A percentile compares a stretch with the other conserved stretches of the same genome.
phyloP scores from a whole-genome alignment of 306 rosid genomes.

The Fragaria ananassa region DNA sequence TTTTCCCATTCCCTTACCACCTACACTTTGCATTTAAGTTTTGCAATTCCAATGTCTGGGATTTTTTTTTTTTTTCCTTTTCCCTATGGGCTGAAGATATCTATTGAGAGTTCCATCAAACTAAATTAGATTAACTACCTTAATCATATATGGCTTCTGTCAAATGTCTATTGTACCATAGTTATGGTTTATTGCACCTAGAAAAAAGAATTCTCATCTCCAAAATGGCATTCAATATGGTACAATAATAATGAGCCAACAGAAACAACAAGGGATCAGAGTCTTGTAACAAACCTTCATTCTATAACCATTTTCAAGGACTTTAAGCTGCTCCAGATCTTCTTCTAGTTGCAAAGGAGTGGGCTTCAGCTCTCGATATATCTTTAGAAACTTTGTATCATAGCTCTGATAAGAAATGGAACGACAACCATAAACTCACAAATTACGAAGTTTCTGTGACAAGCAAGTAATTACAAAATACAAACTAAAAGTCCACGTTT shows the following conservation, averaged over 20 bases:
- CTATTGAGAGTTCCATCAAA: not conserved
- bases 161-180: not conserved
- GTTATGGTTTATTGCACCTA: not conserved
- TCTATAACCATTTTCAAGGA: constrained; percentile 93
- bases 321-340: constrained; percentile 96
- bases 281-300: constrained; percentile 65
- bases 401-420: constrained; percentile 58
- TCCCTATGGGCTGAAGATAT: not conserved
- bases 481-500: not conserved
- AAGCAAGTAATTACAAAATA: not conserved
- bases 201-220: not conserved
- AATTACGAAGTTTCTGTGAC: not conserved
- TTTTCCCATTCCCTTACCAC: not conserved
- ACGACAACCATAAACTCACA: constrained; percentile 16
- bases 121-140: not conserved
- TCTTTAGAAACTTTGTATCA: constrained; percentile 72
- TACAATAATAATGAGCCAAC: not conserved
- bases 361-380: constrained; percentile 68
- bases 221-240: not conserved
- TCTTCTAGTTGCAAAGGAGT: constrained; percentile 94
- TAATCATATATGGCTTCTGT: not conserved
- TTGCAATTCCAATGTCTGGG: not conserved
- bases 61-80: not conserved
- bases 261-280: constrained; percentile 1
- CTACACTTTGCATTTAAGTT: not conserved